Base-by-base conservation (phyloP, 768 basidiomycete species). In the Leccinum variicolor region DNA sequence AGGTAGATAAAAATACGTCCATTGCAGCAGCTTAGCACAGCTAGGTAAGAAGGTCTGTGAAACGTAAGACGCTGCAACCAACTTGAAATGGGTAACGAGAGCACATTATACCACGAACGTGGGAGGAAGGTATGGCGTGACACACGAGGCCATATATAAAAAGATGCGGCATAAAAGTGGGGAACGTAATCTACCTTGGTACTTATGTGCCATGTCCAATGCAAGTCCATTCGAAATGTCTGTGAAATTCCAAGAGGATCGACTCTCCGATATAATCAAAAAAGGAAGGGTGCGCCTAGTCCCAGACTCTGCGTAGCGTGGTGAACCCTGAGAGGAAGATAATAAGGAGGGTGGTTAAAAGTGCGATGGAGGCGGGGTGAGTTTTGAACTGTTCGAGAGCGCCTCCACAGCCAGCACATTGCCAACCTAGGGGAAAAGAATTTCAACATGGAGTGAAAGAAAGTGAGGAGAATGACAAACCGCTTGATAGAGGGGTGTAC, bases 401-500 rank as follows among this genome's bases (percentile, higher is more conserved):
- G 43, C 67, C 66, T 21, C 64, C 71, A 54, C 71, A 73, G 39
- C 71, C 66, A 0, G 53, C 53, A 17, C 71, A 73, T 13, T 52
- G 52, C 73, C 73, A 73, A 21, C 71, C 71, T 73, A 47, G 23
- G 23, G 19, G 21, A 28, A 56, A 2, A 43, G 6, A 25, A 23
- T 29, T 7, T 59, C 8, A 43, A 7, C n/a, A 51, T 2, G 21
- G 41, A n/a, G 39, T 19, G 49, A n/a, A 6, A 51, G 23, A 45
- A 19, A 14, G 28, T 0, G 6, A 39, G 11, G 14, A 58, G 21
- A 14, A 55, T 11, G 41, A 53, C 69, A 50, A 29, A 72, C 77
- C 73, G 74, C 82, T 77, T 11, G 75, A 58, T n/a, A 85, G 66
- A 8, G 82, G 79, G 4, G 81, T 84, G 65, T 86, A 85, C 6